A percentile compares a stretch with the other conserved stretches of the same genome.
Evolutionary conservation across 495 filamentous ascomycete genomes (phyloP).

Genomic region (Hyaloscypha variabilis): DNA sequence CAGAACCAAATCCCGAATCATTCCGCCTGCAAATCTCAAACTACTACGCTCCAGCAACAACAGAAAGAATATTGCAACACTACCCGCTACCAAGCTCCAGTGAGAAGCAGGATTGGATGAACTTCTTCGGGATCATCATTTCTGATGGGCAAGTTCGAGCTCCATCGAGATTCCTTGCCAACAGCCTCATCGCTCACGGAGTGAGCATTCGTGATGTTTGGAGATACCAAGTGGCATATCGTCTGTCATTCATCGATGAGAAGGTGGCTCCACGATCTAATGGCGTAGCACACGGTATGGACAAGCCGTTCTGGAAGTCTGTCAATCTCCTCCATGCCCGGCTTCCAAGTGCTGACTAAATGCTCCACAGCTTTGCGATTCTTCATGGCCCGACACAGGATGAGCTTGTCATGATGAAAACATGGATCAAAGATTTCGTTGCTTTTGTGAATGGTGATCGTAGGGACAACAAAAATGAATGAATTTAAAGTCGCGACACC

Average conservation of each 20-base stretch:
- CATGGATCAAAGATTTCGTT: constrained; percentile 8
- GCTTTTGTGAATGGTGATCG: constrained; percentile 6
- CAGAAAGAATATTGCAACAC: constrained; percentile 6
- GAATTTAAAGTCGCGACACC: constrained; percentile 15
- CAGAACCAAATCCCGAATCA: constrained; percentile 9
- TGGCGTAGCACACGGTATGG: constrained; percentile 13
- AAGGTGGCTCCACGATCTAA: background rate
- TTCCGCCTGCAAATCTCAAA: constrained; percentile 5
- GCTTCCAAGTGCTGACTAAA: background rate
- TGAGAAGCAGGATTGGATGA: constrained; percentile 5
- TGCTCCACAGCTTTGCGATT: constrained; percentile 6
- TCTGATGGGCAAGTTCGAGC: constrained; percentile 19
- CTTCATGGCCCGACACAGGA: constrained; percentile 12
- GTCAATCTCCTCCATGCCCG: background rate
- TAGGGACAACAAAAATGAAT: constrained; percentile 1
- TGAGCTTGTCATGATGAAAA: constrained; percentile 9
- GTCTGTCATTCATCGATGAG: constrained; percentile 12
- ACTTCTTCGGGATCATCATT: constrained; percentile 8
- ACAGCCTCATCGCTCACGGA: constrained; percentile 2
- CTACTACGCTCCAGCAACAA: constrained; percentile 12
- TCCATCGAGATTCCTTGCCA: constrained; percentile 9
- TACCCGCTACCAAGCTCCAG: background rate
- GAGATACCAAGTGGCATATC: constrained; percentile 13
- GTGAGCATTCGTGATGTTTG: constrained; percentile 2
- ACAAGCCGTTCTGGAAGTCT: constrained; percentile 18